Percentiles rank a stretch among this genome's conserved stretches.
Conservation (phyloP, 2,329 filamentous ascomycete species). For the Paracoccidioides lutzii region DNA sequence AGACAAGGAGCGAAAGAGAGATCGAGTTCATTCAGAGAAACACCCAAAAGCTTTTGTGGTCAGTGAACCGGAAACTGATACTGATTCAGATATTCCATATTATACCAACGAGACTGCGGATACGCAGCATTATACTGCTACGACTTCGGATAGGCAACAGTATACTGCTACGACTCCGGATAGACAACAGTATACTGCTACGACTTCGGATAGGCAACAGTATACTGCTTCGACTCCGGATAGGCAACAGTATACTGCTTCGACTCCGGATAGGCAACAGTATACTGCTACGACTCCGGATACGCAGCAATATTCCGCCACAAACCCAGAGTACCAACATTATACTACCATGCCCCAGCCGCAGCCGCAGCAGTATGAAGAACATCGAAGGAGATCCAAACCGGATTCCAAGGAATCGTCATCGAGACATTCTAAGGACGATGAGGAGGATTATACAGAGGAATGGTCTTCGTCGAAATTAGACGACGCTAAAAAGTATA, state of each 20-base stretch:
- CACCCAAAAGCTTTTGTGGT: slow-evolving; percentile 20
- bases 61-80: slow-evolving; percentile 21
- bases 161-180: too few species aligned
- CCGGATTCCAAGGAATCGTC: slow-evolving; percentile 16
- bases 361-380: neutral
- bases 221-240: too few species aligned
- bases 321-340: too few species aligned
- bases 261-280: too few species aligned
- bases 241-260: too few species aligned
- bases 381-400: slow-evolving; percentile 10
- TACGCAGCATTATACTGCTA: too few species aligned
- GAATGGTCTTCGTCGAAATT: slow-evolving; percentile 21
- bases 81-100: slow-evolving; percentile 20
- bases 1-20: slow-evolving; percentile 28
- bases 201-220: too few species aligned
- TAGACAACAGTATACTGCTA: too few species aligned
- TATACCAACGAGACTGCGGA: slow-evolving; percentile 14
- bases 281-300: too few species aligned
- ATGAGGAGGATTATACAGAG: slow-evolving; percentile 14
- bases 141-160: too few species aligned
- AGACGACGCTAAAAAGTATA: slow-evolving; percentile 28
- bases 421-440: slow-evolving; percentile 16
- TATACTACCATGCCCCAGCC: too few species aligned
- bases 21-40: slow-evolving; percentile 29
- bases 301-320: too few species aligned